A percentile compares a stretch with the other conserved stretches of the same genome.
phyloP scores from a whole-genome alignment of 1,284 basidiomycete genomes.

The Malassezia equina region DNA sequence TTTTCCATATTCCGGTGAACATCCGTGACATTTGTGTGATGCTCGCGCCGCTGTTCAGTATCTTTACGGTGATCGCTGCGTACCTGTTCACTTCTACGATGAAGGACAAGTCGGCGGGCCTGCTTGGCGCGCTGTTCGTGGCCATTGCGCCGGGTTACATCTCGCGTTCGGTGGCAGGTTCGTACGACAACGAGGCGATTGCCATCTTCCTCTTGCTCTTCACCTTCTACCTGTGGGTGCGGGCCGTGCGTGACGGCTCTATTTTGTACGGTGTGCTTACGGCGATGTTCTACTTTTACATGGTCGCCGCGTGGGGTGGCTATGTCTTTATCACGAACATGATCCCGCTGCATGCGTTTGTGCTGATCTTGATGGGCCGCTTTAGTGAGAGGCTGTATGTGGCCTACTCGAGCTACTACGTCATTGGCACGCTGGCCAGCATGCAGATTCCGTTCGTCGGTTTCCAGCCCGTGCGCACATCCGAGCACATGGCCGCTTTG shows the following conservation, averaged over 20 bases:
- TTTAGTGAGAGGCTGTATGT: slow-evolving; percentile 86
- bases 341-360: slow-evolving; percentile 89
- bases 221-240: slow-evolving; percentile 96
- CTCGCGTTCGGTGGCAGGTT: slow-evolving; percentile 94
- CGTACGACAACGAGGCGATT: slow-evolving; percentile 99
- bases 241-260: slow-evolving; percentile 84
- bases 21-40: slow-evolving; percentile 95
- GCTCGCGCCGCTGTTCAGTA: slow-evolving; percentile 90
- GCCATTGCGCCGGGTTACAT: slow-evolving; percentile 94
- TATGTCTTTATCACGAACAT: slow-evolving; percentile 99
- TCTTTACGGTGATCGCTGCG: slow-evolving; percentile 91
- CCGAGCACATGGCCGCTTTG: slow-evolving; percentile 96
- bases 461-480: slow-evolving; percentile 93
- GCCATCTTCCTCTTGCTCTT: slow-evolving; percentile 99
- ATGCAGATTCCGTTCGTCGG: slow-evolving; percentile 99
- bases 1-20: slow-evolving; percentile 86
- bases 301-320: slow-evolving; percentile 99
- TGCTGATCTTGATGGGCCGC: slow-evolving; percentile 91
- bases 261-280: slow-evolving; percentile 80
- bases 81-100: slow-evolving; percentile 53
- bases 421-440: slow-evolving; percentile 86
- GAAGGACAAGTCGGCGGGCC: slow-evolving; percentile 64
- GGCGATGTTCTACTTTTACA: slow-evolving; percentile 98
- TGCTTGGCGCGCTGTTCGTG: slow-evolving; percentile 96
- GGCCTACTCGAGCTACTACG: slow-evolving; percentile 94